Evolutionary conservation across 2,329 filamentous ascomycete species (phyloP).

Genomic region (Byssothecium circinans): DNA sequence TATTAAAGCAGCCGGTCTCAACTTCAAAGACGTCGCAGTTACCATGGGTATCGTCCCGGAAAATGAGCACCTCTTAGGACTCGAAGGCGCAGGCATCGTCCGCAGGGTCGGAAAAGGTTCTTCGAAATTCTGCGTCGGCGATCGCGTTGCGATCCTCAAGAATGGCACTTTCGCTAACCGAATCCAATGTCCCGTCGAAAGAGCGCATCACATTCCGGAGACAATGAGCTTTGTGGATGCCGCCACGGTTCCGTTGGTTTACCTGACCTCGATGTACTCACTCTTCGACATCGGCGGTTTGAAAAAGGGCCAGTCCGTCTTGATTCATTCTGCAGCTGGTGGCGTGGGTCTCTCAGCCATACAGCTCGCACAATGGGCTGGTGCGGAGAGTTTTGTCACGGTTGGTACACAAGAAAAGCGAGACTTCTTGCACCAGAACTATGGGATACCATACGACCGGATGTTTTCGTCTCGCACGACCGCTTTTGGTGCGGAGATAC

Average conservation of each 20-base stretch:
- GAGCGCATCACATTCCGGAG: slow-evolving; percentile 4
- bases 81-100: slow-evolving; percentile 17
- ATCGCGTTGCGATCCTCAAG: slow-evolving; percentile 8
- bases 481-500: slow-evolving; percentile 19
- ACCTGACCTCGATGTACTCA: slow-evolving; percentile 9
- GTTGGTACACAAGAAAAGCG: slow-evolving; percentile 33
- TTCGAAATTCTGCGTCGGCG: slow-evolving; percentile 5
- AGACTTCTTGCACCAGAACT: slow-evolving; percentile 22
- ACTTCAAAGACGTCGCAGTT: slow-evolving; percentile 17
- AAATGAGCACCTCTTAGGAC: slow-evolving; percentile 12
- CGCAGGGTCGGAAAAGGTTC: slow-evolving; percentile 1
- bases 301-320: slow-evolving; percentile 19
- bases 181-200: neutral
- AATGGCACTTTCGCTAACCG: slow-evolving; percentile 11
- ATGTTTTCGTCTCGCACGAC: slow-evolving; percentile 31
- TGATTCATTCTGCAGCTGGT: slow-evolving; percentile 27
- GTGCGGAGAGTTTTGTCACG: slow-evolving; percentile 10
- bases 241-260: slow-evolving; percentile 10
- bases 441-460: slow-evolving; percentile 24
- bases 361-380: slow-evolving; percentile 10
- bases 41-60: slow-evolving; percentile 22
- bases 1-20: slow-evolving; percentile 18
- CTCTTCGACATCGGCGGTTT: slow-evolving; percentile 26
- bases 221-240: slow-evolving; percentile 12
- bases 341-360: slow-evolving; percentile 23